Conservation (phyloP, 495 filamentous ascomycete species). For the Pseudevernia furfuracea region DNA sequence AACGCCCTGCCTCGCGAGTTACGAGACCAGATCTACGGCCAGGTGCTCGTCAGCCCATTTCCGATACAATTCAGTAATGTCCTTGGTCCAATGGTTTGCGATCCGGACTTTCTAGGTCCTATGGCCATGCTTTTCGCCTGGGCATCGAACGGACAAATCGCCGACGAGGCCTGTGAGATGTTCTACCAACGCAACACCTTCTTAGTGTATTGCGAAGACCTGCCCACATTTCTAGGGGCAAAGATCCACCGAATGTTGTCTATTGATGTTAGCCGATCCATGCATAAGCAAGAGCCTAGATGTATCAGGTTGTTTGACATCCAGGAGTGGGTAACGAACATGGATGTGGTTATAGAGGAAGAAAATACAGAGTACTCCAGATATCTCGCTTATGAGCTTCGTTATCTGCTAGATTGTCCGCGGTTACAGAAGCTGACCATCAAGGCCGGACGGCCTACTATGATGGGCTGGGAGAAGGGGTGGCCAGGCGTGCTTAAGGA, state of each 20-base stretch:
- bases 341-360: background rate
- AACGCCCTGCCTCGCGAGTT: background rate
- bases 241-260: background rate
- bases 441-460: background rate
- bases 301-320: background rate
- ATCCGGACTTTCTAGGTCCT: background rate
- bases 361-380: background rate
- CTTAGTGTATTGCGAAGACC: background rate
- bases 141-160: background rate
- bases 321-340: background rate
- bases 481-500: slow-evolving; percentile 2
- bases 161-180: background rate
- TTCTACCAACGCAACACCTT: background rate
- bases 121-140: background rate
- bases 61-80: background rate
- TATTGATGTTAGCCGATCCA: background rate
- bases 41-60: background rate
- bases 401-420: background rate
- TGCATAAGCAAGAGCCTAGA: background rate
- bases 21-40: slow-evolving; percentile 3
- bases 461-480: background rate
- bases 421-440: background rate
- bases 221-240: background rate
- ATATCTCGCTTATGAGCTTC: background rate
- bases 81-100: background rate